Percentiles rank a stretch among this genome's conserved stretches.
Conservation (phyloP, 2,329 filamentous ascomycete species). For the Colletotrichum sp. region DNA sequence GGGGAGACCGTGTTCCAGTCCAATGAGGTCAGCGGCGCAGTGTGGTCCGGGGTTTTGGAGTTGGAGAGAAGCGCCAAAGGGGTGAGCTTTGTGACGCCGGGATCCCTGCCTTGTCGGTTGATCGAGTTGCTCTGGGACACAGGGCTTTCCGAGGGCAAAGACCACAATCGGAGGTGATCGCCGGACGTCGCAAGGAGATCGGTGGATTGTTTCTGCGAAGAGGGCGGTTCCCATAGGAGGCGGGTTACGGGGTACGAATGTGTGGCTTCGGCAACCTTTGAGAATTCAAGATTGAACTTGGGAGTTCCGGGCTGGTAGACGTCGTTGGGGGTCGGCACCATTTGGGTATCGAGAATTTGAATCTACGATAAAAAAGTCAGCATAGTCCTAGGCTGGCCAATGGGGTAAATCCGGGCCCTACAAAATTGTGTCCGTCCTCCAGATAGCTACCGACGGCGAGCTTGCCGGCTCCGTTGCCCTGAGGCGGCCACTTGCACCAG, state of each 20-base stretch:
- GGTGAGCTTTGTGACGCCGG: slow-evolving; percentile 79
- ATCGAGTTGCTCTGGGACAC: slow-evolving; percentile 68
- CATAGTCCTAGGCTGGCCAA: background rate
- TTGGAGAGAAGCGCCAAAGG: slow-evolving; percentile 93
- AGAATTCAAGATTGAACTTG: slow-evolving; percentile 85
- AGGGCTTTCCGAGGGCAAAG: slow-evolving; percentile 74
- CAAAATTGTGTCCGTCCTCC: slow-evolving; percentile 98
- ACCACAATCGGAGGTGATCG: slow-evolving; percentile 94
- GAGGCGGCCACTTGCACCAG: slow-evolving; percentile 98
- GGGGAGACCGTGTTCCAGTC: slow-evolving; percentile 99
- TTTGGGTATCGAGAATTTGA: slow-evolving; percentile 92
- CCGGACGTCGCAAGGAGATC: slow-evolving; percentile 94
- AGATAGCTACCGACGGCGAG: slow-evolving; percentile 95
- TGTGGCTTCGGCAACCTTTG: slow-evolving; percentile 92
- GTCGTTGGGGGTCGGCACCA: slow-evolving; percentile 72
- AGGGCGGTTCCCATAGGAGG: slow-evolving; percentile 94
- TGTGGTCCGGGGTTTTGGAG: slow-evolving; percentile 98
- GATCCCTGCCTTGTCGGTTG: slow-evolving; percentile 62
- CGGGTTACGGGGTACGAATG: slow-evolving; percentile 97
- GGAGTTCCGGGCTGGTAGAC: slow-evolving; percentile 72
- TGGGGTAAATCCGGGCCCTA: slow-evolving; percentile 46
- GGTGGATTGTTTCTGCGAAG: slow-evolving; percentile 92
- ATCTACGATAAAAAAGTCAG: slow-evolving; percentile 63
- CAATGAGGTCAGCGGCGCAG: slow-evolving; percentile 91
- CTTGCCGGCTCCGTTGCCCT: slow-evolving; percentile 83